Evolutionary conservation across 495 filamentous ascomycete species (phyloP).

Genomic region (Neohortaea acidophila): DNA sequence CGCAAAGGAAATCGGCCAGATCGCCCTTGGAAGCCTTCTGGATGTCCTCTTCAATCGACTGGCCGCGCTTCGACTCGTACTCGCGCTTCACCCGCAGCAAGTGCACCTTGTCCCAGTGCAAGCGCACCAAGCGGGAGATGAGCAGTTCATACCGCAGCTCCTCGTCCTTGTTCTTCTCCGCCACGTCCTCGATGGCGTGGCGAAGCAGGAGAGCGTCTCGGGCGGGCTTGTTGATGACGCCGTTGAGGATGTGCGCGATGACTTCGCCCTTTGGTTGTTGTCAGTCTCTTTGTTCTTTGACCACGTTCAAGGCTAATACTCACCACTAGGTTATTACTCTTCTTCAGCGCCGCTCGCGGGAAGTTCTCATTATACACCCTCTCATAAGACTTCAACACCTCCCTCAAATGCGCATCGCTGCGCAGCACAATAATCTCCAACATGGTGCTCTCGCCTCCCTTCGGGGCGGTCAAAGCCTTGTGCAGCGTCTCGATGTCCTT

Average conservation of each 20-base stretch:
- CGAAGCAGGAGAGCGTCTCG: conserved; percentile 89
- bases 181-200: conserved; percentile 55
- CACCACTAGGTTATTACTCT: conserved; percentile 83
- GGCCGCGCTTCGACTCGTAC: conserved; percentile 25
- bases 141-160: conserved; percentile 27
- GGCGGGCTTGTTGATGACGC: conserved; percentile 85
- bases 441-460: conserved; percentile 85
- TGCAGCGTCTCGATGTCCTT: conserved; percentile 60
- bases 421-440: conserved; percentile 67
- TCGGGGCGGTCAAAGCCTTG: conserved; percentile 50
- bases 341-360: conserved; percentile 69
- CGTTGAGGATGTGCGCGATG: conserved; percentile 89
- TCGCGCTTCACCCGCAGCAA: conserved; percentile 24
- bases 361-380: conserved; percentile 58
- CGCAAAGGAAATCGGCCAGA: conserved; percentile 13
- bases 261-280: conserved; percentile 61
- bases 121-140: conserved; percentile 25
- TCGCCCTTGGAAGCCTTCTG: conserved; percentile 23
- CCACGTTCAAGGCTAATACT: conserved; percentile 32
- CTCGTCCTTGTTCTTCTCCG: conserved; percentile 16
- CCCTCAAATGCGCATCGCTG: conserved; percentile 65
- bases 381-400: conserved; percentile 63
- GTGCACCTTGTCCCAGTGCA: conserved; percentile 30
- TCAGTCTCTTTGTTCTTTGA: too few relatives aligned
- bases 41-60: conserved; percentile 24